Conservation (phyloP, 2,329 filamentous ascomycete genomes). For the Aspergillus costaricaensis region DNA sequence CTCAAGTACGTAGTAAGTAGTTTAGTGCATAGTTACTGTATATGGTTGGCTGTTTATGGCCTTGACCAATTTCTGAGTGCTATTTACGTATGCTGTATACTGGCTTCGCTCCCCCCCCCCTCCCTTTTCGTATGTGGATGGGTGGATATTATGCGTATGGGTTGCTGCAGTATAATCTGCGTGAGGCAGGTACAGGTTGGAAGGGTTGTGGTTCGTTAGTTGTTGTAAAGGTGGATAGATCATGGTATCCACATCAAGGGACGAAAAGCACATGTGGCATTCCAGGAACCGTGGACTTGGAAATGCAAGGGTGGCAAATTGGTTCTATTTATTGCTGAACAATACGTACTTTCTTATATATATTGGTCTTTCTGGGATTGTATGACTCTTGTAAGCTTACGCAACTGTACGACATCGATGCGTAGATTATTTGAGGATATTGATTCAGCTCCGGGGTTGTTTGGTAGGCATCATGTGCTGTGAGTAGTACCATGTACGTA, state of each 20-base stretch:
- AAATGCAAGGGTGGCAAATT: neutral
- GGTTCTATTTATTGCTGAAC: neutral
- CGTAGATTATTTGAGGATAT: neutral
- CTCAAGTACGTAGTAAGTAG: neutral
- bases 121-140: neutral
- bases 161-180: neutral
- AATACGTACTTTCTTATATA: neutral
- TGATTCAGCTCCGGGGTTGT: neutral
- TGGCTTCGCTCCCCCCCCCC: neutral
- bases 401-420: neutral
- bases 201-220: neutral
- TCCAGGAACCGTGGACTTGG: constrained; percentile 6
- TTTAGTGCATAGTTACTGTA: neutral
- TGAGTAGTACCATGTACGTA: neutral
- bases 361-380: neutral
- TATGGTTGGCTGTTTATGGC: neutral
- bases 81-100: neutral
- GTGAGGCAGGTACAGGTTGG: neutral
- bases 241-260: constrained; percentile 1
- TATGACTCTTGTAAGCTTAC: neutral
- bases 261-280: constrained; percentile 15
- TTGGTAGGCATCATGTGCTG: neutral
- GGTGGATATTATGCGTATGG: neutral
- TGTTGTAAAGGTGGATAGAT: neutral
- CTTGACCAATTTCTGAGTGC: neutral